These are phyloP conservation scores for Hamigera avellanea DNA, from an alignment of 495 filamentous ascomycete species.

Conservation along the genomic window DNA sequence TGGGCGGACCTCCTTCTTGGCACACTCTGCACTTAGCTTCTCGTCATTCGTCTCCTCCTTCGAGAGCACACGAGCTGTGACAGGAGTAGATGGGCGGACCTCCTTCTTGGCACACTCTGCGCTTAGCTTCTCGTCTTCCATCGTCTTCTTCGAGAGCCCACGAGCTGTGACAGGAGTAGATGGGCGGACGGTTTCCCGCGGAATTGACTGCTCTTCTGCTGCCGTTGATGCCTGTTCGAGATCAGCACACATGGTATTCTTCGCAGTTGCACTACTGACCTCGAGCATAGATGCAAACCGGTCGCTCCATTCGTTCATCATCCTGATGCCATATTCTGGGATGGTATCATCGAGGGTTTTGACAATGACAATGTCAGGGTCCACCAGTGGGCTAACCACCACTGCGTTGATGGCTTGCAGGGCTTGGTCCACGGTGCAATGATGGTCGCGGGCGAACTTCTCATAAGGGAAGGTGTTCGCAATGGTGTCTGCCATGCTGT, in stretches of 20 bases:
- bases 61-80: background rate
- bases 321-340: slow-evolving; percentile 5
- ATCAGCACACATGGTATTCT: no score
- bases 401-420: slow-evolving; percentile 8
- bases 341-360: slow-evolving; percentile 2
- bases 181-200: no score
- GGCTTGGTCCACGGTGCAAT: slow-evolving; percentile 7
- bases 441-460: slow-evolving; percentile 8
- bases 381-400: slow-evolving; percentile 8
- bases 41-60: slow-evolving; percentile 4
- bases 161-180: no score
- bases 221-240: no score
- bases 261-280: no score
- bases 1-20: no score
- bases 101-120: no score
- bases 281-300: no score
- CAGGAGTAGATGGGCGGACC: no score
- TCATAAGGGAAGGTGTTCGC: slow-evolving; percentile 8
- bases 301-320: slow-evolving; percentile 8
- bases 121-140: no score
- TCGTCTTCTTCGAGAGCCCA: no score
- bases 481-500: slow-evolving; percentile 8
- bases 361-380: slow-evolving; percentile 1
- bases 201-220: no score
- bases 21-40: slow-evolving; percentile 1